Base-by-base conservation (phyloP, 768 basidiomycete genomes). In the Boletellus emodensis region DNA sequence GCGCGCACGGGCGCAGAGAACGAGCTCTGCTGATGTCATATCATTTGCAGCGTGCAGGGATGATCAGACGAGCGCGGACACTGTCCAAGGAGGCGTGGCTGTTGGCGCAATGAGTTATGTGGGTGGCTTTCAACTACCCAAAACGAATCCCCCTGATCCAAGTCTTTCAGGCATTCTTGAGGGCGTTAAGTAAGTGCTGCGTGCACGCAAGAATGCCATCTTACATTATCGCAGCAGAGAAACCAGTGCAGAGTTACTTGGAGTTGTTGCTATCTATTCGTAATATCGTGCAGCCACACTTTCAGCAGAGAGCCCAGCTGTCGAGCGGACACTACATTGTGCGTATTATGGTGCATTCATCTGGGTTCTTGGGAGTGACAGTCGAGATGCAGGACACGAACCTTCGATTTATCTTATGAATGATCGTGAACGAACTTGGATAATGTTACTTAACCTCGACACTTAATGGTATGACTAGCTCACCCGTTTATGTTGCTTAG, bases 21-120 rank as follows among this genome's bases (percentile, higher is more conserved):
- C 75, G 11, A 82, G 83, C 6, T 64, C 77, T 0, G 93, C 88
- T 2, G 94, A 98, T 61, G 90, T 83, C n/a, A 84, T 90, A 45
- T 85, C 83, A 1, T 87, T 82, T 66, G 82, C 85, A 15, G 85
- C 80, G 18, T 87, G 87, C 59, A 74, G 79, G 46, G 88, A 90
- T 62, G 75, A 75, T 32, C 80, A 87, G 65, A 87, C 79, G 0
- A 89, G 86, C 60, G 83, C 84, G 0, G 87, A 89, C 61, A 85
- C 85, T 1, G 78, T 79, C 44, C 71, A 77, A 24, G 75, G 73
- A 20, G 84, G 84, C 18, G 71, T 79, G 4, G 83, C 87, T 0
- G 82, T 85, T 7, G 88, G 88, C 3, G 88, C 87, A 3, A 90
- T 90, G 84, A 87, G 85, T 65, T 76, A 85, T 67, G 87, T 87